Evolutionary conservation across 2,329 filamentous ascomycete species (phyloP).

Genomic region (Penicillium sp.): DNA sequence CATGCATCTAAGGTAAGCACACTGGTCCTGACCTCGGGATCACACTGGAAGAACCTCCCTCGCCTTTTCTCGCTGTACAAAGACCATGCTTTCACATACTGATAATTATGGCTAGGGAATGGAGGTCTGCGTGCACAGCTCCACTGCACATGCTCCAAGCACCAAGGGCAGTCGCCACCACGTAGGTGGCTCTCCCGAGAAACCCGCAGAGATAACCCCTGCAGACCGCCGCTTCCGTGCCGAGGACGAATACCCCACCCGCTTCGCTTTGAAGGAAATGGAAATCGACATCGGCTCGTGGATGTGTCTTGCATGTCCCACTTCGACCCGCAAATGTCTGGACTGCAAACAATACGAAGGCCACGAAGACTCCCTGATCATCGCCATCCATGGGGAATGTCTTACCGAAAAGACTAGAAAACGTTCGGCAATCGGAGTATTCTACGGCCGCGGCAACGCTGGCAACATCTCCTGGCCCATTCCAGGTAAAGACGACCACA

Average conservation of each 20-base stretch:
- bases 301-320: constrained; percentile 12
- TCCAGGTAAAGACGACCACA: constrained; percentile 7
- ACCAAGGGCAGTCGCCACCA: background rate
- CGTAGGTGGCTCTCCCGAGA: background rate
- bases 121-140: background rate
- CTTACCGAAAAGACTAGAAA: background rate
- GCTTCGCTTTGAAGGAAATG: constrained; percentile 5
- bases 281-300: constrained; percentile 7
- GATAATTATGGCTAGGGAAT: background rate
- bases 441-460: constrained; percentile 10
- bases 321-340: constrained; percentile 3
- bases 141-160: background rate
- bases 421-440: constrained; percentile 13
- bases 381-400: constrained; percentile 3
- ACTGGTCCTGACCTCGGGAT: background rate
- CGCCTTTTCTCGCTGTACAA: background rate
- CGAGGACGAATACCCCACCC: background rate
- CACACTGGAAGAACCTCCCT: background rate
- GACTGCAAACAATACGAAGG: constrained; percentile 10
- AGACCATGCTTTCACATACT: background rate
- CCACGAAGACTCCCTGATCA: constrained; percentile 10
- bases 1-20: background rate
- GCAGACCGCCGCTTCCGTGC: constrained; percentile 1
- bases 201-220: background rate
- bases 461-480: constrained; percentile 9